phyloP scores from a whole-genome alignment of 306 rosid species.

The Glycine soja region DNA sequence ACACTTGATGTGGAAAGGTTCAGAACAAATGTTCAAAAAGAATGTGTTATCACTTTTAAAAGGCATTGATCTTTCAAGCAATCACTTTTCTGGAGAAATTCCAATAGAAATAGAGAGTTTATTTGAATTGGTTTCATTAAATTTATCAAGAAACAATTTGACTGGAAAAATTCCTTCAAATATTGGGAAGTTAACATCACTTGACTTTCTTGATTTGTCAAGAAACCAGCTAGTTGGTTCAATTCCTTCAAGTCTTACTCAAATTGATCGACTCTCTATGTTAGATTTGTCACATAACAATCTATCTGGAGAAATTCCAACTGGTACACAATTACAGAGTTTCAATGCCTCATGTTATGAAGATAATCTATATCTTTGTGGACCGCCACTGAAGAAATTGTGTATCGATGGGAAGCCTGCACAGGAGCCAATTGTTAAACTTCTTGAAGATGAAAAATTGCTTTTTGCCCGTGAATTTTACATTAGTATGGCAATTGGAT shows the following conservation, averaged over 20 bases:
- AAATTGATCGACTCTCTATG: not conserved
- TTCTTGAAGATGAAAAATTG: not conserved
- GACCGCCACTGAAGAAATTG: not conserved
- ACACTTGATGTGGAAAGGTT: slow-evolving; percentile 43
- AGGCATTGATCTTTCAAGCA: slow-evolving; percentile 40
- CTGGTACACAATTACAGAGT: slow-evolving; percentile 31
- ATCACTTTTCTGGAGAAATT: not conserved
- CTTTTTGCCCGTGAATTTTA: not conserved
- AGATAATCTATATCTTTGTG: slow-evolving; percentile 39
- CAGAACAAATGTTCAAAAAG: not conserved
- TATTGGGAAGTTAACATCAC: slow-evolving; percentile 4
- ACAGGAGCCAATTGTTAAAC: not conserved
- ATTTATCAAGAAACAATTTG: slow-evolving; percentile 44
- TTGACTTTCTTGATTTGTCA: slow-evolving; percentile 41
- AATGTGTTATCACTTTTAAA: not conserved
- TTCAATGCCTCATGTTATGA: slow-evolving; percentile 2
- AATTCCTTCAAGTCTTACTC: slow-evolving; percentile 24
- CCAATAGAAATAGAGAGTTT: not conserved
- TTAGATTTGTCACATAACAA: slow-evolving; percentile 37
- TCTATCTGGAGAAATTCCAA: slow-evolving; percentile 13
- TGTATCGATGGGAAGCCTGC: not conserved
- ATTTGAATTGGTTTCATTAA: slow-evolving; percentile 11
- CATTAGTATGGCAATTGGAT: not conserved
- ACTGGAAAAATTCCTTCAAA: not conserved
- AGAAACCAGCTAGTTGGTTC: slow-evolving; percentile 7